phyloP scores from a whole-genome alignment of 257 asterid genomes.

The Sherardia arvensis region DNA sequence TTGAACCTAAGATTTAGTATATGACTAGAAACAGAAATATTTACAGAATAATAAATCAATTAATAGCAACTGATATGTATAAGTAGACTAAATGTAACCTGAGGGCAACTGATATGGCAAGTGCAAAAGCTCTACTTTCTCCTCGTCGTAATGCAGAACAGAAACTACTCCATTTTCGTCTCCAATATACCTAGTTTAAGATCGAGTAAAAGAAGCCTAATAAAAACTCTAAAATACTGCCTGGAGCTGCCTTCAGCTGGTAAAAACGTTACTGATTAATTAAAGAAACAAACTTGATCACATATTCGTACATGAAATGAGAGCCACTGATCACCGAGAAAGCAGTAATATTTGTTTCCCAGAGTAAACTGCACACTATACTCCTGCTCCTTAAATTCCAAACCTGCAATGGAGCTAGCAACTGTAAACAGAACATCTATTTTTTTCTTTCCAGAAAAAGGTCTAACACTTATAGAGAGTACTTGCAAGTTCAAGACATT shows the following conservation, averaged over 20 bases:
- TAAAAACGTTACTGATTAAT: not conserved
- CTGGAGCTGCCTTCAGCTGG: slow-evolving; percentile 1
- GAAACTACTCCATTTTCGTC: slow-evolving; percentile 76
- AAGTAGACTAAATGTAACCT: slow-evolving; percentile 27
- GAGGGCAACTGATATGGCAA: slow-evolving; percentile 58
- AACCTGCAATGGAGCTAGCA: slow-evolving; percentile 37
- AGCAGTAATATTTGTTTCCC: slow-evolving; percentile 86
- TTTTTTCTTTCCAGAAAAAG: too few species aligned
- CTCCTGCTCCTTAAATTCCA: slow-evolving; percentile 71
- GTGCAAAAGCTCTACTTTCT: slow-evolving; percentile 40
- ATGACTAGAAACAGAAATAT: not conserved
- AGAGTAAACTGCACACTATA: slow-evolving; percentile 56
- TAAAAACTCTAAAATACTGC: slow-evolving; percentile 2
- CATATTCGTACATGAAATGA: slow-evolving; percentile 54
- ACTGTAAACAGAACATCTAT: not conserved
- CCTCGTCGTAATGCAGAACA: slow-evolving; percentile 51
- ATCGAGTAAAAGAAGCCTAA: slow-evolving; percentile 10
- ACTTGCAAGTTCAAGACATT: not conserved
- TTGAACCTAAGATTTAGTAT: not conserved
- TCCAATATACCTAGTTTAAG: slow-evolving; percentile 60
- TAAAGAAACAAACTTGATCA: slow-evolving; percentile 14
- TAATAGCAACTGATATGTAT: not conserved
- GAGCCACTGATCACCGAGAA: slow-evolving; percentile 81
- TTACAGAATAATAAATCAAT: not conserved
- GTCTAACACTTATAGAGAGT: not conserved